Conservation (phyloP, 768 basidiomycete species). For the Lactarius akahatsu region DNA sequence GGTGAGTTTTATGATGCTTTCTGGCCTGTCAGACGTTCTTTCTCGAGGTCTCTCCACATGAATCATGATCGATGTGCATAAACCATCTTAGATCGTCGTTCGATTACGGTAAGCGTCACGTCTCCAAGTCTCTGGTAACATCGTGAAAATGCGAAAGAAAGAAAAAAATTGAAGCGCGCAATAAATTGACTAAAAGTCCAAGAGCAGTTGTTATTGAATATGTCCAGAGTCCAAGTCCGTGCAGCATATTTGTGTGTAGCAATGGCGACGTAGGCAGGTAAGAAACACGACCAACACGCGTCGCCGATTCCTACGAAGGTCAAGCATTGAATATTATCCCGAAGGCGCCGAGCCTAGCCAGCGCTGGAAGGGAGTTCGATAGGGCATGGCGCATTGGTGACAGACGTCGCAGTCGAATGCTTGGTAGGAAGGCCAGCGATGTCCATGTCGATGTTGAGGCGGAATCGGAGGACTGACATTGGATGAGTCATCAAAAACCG, state of each 20-base stretch:
- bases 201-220: conserved; percentile 13
- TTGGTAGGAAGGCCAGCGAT: conserved; percentile 40
- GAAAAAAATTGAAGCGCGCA: conserved; percentile 4
- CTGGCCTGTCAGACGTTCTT: not conserved
- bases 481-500: not conserved
- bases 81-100: not conserved
- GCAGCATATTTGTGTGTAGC: conserved; percentile 5
- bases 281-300: not conserved
- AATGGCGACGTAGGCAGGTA: conserved; percentile 7
- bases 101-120: not conserved
- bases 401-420: conserved; percentile 35
- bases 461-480: conserved; percentile 36
- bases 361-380: conserved; percentile 34
- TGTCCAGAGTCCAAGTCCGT: conserved; percentile 14
- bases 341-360: conserved; percentile 17
- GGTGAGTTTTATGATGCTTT: too few species aligned
- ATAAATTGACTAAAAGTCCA: conserved; percentile 21
- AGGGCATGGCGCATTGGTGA: conserved; percentile 38
- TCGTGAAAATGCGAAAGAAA: not conserved
- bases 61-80: not conserved
- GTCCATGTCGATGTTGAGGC: conserved; percentile 37
- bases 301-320: conserved; percentile 1
- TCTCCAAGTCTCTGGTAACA: not conserved
- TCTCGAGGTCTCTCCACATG: not conserved
- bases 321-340: too few species aligned